Base-by-base conservation (phyloP, 2,329 filamentous ascomycete genomes). In the Monosporascus sp. region DNA sequence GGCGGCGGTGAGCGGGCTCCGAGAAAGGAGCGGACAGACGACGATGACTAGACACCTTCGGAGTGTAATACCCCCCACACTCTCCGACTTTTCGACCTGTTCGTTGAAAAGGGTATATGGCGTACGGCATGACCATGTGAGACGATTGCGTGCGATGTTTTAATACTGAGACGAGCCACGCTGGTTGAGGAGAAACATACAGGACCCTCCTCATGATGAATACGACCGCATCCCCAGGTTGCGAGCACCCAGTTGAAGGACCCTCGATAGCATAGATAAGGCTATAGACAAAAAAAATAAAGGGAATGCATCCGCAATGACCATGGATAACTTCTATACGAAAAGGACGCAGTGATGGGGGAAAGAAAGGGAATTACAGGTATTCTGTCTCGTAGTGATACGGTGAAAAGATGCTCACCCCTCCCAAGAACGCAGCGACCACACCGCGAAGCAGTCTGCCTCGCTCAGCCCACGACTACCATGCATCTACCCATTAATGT, bases 21-120 rank as follows among this genome's bases (percentile, higher is more conserved):
- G 53, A 68, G 67, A 48, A 70, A 71, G 69, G 74, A 80, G 69
- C 71, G 78, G 61, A 79, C 76, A 59, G 78, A 84, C 58, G 78
- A 83, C 64, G 80, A 83, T 61, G 81, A 84, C 63, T 83, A 75
- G 71, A 70, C 44, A n/a, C 17, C 40, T 24, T 14, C 40, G 19
- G 40, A 43, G 19, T 14, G 54, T 55, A 34, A 7, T 20, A 24
- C 49, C 46, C 56, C 54, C 52, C 57, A 47, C 51, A 58, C 54
- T 57, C 60, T 60, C 59, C 60, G 52, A 54, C 52, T 58, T 59
- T 52, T 59, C 49, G 48, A 55, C 61, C 56, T 57, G 56, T 48
- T 64, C 61, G 64, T 64, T 56, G 52, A 58, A 54, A 59, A 55
- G 59, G 61, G 57, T 56, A 56, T 55, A 58, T 52, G 64, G 63